Percentiles rank a stretch among this genome's conserved stretches.
phyloP scores from a whole-genome alignment of 2,329 filamentous ascomycete species.

The Pestalotiopsis sp. region DNA sequence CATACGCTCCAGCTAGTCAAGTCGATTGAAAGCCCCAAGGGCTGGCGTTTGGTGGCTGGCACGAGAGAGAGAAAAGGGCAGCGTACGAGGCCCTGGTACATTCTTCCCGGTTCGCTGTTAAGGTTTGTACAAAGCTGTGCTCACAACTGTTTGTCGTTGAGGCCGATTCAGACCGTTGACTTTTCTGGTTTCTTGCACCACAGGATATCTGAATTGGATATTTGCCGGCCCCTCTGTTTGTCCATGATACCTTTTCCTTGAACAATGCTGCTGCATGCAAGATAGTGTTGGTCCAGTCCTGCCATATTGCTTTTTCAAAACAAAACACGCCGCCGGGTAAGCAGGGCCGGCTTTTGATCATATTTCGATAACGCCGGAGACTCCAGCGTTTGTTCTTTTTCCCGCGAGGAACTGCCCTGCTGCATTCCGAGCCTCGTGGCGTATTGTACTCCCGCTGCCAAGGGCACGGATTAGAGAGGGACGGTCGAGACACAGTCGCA shows the following conservation, averaged over 20 bases:
- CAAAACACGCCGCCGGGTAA: not conserved
- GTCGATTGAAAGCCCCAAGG: conserved; percentile 22
- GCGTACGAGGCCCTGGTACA: conserved; percentile 24
- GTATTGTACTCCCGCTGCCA: conserved; percentile 22
- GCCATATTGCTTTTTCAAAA: not conserved
- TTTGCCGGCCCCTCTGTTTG: not conserved
- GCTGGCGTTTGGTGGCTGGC: conserved; percentile 29
- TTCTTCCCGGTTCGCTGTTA: conserved; percentile 29
- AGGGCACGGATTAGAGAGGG: conserved; percentile 25
- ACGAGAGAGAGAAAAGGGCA: conserved; percentile 18
- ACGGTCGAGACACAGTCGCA: conserved; percentile 23
- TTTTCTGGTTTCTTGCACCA: not conserved
- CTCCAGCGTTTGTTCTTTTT: conserved; percentile 8
- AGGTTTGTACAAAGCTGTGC: conserved; percentile 16
- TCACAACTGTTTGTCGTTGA: conserved; percentile 15
- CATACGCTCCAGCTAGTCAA: not conserved
- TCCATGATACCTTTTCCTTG: not conserved
- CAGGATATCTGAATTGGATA: not conserved
- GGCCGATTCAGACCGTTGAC: conserved; percentile 12
- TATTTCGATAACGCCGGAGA: not conserved
- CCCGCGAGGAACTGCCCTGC: not conserved
- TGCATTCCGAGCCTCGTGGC: conserved; percentile 13
- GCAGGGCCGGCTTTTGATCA: not conserved
- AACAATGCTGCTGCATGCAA: not conserved
- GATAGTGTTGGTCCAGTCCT: not conserved